Conservation (phyloP, 2,329 filamentous ascomycete genomes). For the Fusarium papillatum region DNA sequence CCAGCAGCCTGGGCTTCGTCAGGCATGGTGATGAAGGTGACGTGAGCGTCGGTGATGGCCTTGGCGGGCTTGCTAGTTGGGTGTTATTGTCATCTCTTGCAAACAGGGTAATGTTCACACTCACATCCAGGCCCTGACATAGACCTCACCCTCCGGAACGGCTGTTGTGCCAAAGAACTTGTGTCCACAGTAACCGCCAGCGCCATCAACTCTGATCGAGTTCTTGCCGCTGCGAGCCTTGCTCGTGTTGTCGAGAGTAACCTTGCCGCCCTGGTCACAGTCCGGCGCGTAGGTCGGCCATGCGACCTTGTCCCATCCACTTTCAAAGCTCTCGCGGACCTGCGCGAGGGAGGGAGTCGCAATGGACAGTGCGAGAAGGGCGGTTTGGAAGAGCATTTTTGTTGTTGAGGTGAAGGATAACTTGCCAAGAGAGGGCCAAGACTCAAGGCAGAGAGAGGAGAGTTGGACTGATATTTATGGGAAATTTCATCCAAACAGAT, state of each 20-base stretch:
- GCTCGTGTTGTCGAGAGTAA: constrained; percentile 68
- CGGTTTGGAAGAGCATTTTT: constrained; percentile 51
- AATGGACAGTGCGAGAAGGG: constrained; percentile 60
- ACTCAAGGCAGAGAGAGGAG: background rate
- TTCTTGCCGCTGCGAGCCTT: constrained; percentile 67
- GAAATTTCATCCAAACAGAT: background rate
- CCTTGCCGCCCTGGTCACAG: constrained; percentile 70
- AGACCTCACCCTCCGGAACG: constrained; percentile 69
- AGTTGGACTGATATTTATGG: constrained; percentile 13
- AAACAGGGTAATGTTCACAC: constrained; percentile 40
- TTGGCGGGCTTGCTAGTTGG: constrained; percentile 66
- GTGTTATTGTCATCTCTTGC: background rate
- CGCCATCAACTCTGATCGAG: constrained; percentile 65
- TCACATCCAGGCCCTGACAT: constrained; percentile 69
- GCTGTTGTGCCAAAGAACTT: constrained; percentile 72
- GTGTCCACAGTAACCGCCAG: constrained; percentile 69
- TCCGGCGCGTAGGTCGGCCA: constrained; percentile 72
- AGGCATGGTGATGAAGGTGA: constrained; percentile 75
- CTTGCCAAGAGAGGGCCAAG: constrained; percentile 3
- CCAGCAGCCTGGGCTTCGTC: constrained; percentile 67
- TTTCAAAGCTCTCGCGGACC: constrained; percentile 69
- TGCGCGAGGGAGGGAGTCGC: constrained; percentile 64
- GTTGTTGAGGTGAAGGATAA: constrained; percentile 8
- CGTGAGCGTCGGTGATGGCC: constrained; percentile 70
- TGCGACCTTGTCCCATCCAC: constrained; percentile 67